Percentiles rank a stretch among this genome's conserved stretches.
Conservation (phyloP, 345 rosid genomes). For the Euphorbia pulcherrima region DNA sequence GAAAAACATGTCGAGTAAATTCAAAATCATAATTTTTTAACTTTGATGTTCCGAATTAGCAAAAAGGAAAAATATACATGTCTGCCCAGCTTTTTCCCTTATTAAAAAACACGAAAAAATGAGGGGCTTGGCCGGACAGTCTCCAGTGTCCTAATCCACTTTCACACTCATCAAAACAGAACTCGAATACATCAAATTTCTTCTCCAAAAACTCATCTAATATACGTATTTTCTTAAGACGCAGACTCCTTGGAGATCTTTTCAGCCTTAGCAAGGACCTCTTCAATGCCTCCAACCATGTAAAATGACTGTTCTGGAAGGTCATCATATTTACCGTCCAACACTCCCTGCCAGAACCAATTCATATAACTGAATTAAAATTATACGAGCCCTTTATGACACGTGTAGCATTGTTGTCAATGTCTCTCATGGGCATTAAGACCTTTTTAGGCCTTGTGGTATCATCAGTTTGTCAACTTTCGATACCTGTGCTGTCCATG, state of each 20-base stretch:
- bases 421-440: no score
- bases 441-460: no score
- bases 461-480: no score
- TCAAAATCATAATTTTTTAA: not conserved
- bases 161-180: conserved; percentile 19
- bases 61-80: conserved; percentile 18
- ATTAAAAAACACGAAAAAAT: conserved; percentile 15
- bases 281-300: conserved; percentile 87
- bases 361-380: not conserved
- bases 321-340: conserved; percentile 84
- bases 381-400: not conserved
- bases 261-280: conserved; percentile 78
- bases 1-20: not conserved
- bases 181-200: not conserved
- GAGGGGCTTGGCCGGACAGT: conserved; percentile 10
- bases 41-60: not conserved
- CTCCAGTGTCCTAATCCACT: conserved; percentile 17
- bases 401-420: not conserved
- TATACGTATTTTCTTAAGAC: not conserved
- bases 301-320: conserved; percentile 78
- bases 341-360: conserved; percentile 47
- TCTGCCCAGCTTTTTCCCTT: conserved; percentile 18
- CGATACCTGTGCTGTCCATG: no score
- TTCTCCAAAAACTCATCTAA: conserved; percentile 26
- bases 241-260: conserved; percentile 72